Evolutionary conservation across 305 asterid genomes (phyloP).

Genomic region (Striga hermonthica): DNA sequence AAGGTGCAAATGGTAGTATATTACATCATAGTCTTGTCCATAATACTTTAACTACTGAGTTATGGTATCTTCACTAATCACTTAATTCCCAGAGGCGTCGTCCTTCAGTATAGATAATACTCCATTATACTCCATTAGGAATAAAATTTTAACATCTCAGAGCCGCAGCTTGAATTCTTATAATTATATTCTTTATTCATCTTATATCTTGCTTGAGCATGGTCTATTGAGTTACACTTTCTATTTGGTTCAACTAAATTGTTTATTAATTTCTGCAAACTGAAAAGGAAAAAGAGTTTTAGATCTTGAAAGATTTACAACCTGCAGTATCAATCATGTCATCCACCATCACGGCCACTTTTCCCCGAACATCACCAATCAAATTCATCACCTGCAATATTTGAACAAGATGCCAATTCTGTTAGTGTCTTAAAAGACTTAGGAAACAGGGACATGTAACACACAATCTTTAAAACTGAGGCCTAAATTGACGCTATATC

Average conservation of each 20-base stretch:
- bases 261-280: background rate
- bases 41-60: slow-evolving; percentile 20
- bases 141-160: background rate
- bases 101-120: slow-evolving; percentile 5
- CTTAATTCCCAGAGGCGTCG: slow-evolving; percentile 10
- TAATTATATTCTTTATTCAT: slow-evolving; percentile 9
- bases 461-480: slow-evolving; percentile 1
- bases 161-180: slow-evolving; percentile 13
- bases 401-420: slow-evolving; percentile 25
- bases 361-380: slow-evolving; percentile 92
- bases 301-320: slow-evolving; percentile 26
- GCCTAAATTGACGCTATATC: slow-evolving; percentile 20
- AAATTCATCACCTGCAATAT: slow-evolving; percentile 84
- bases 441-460: background rate
- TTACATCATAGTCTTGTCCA: slow-evolving; percentile 15
- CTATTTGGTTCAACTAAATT: background rate
- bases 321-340: slow-evolving; percentile 99
- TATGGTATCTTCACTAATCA: slow-evolving; percentile 11
- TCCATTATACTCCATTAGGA: slow-evolving; percentile 6
- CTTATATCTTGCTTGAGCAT: slow-evolving; percentile 1
- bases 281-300: slow-evolving; percentile 7
- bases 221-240: slow-evolving; percentile 1
- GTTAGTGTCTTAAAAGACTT: background rate
- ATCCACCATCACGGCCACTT: slow-evolving; percentile 97
- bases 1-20: background rate